These are phyloP conservation scores for Herpetomonas tarakana DNA, from an alignment of 208 protist genomes.

Conservation along the genomic window DNA sequence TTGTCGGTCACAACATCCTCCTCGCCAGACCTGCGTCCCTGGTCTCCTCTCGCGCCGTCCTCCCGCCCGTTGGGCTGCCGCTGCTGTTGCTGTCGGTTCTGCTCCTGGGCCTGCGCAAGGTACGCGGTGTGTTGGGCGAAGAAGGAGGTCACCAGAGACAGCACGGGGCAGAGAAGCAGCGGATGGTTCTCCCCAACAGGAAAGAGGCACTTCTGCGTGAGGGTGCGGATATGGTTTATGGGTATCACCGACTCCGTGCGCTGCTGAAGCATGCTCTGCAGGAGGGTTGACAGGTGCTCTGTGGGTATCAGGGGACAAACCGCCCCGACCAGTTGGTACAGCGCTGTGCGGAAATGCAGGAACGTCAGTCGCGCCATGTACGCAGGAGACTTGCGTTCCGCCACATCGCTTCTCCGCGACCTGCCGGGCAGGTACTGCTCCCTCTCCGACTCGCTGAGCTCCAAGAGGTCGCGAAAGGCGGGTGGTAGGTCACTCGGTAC, in stretches of 20 bases:
- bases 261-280: conserved; percentile 24
- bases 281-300: conserved; percentile 33
- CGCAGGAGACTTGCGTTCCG: conserved; percentile 9
- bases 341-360: conserved; percentile 40
- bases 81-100: neutral
- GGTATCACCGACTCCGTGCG: conserved; percentile 14
- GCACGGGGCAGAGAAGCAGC: conserved; percentile 30
- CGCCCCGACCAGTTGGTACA: conserved; percentile 69
- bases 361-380: conserved; percentile 30
- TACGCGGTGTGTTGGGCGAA: conserved; percentile 26
- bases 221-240: conserved; percentile 34
- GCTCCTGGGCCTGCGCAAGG: conserved; percentile 8
- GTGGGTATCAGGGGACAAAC: conserved; percentile 47
- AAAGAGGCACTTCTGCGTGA: conserved; percentile 57
- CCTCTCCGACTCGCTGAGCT: conserved; percentile 26
- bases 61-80: neutral
- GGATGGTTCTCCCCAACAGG: conserved; percentile 38
- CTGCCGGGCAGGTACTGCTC: conserved; percentile 49
- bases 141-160: conserved; percentile 31
- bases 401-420: conserved; percentile 25
- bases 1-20: conserved; percentile 56
- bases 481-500: conserved; percentile 35
- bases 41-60: neutral
- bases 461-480: conserved; percentile 34
- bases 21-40: conserved; percentile 1